These are phyloP conservation scores for Cryptococcus floricola DNA, from an alignment of 1,284 basidiomycete species.

Conservation along the genomic window DNA sequence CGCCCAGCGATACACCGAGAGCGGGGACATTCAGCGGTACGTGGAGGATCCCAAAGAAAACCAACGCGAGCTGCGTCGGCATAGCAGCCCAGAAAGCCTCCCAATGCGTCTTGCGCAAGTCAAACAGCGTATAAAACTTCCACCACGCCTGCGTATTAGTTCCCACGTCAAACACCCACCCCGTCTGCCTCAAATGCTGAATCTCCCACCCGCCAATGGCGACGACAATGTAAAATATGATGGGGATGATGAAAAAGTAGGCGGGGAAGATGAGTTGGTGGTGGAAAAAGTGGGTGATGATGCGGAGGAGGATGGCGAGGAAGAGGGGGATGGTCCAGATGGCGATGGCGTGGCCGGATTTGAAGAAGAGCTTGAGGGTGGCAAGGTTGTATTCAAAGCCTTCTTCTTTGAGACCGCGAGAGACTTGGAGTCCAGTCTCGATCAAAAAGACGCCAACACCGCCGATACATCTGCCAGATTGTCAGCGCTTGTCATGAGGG, in stretches of 20 bases:
- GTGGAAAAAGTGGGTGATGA: conserved; percentile 74
- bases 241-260: conserved; percentile 81
- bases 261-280: conserved; percentile 90
- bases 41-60: conserved; percentile 67
- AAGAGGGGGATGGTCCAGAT: conserved; percentile 73
- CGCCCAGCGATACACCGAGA: conserved; percentile 84
- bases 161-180: conserved; percentile 89
- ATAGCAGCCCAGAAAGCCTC: conserved; percentile 67
- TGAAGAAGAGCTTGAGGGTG: conserved; percentile 60
- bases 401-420: conserved; percentile 76
- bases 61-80: conserved; percentile 54
- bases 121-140: conserved; percentile 72
- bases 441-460: conserved; percentile 92
- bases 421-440: conserved; percentile 80
- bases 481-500: neutral
- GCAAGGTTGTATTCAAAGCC: conserved; percentile 65
- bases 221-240: conserved; percentile 78
- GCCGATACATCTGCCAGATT: conserved; percentile 70
- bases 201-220: conserved; percentile 64
- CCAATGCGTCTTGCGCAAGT: conserved; percentile 62
- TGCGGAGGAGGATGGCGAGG: conserved; percentile 71
- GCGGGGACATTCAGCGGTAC: conserved; percentile 89
- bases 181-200: conserved; percentile 58
- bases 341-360: conserved; percentile 59
- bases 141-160: conserved; percentile 67